These are phyloP conservation scores for Colletotrichum costaricense DNA, from an alignment of 2,329 filamentous ascomycete species.

Conservation along the genomic window DNA sequence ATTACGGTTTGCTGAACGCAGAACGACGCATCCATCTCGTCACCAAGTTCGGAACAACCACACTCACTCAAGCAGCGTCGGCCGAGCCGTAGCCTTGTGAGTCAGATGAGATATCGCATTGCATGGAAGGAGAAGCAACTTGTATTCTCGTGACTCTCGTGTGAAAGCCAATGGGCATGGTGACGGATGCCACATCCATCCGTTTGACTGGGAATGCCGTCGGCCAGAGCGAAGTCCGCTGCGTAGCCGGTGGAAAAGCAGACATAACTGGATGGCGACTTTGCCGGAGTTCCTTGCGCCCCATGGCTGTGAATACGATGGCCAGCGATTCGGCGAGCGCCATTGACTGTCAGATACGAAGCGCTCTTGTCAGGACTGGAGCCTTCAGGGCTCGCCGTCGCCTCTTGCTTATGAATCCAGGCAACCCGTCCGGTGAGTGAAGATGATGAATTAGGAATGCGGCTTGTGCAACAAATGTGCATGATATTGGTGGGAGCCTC, in stretches of 20 bases:
- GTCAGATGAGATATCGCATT: background rate
- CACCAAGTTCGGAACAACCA: background rate
- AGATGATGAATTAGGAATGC: background rate
- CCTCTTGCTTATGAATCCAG: background rate
- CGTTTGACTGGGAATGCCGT: background rate
- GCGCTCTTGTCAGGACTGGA: background rate
- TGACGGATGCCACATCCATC: background rate
- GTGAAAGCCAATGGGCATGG: slow-evolving; percentile 1
- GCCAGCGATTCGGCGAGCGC: background rate
- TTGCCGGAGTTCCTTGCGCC: too few species aligned
- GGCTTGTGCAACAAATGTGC: background rate
- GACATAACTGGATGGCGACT: slow-evolving; percentile 1
- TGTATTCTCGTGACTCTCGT: background rate
- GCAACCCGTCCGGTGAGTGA: background rate
- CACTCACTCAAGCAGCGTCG: background rate
- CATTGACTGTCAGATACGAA: background rate
- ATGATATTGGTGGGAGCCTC: background rate
- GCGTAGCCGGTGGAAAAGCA: background rate
- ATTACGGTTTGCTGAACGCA: background rate
- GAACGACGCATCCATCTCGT: background rate
- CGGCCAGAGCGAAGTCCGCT: background rate
- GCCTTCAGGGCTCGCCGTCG: background rate
- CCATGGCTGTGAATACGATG: background rate
- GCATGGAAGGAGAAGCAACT: background rate
- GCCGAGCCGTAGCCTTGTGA: slow-evolving; percentile 9